phyloP scores from a whole-genome alignment of 208 protist species.

The Balamuthia mandrillaris region DNA sequence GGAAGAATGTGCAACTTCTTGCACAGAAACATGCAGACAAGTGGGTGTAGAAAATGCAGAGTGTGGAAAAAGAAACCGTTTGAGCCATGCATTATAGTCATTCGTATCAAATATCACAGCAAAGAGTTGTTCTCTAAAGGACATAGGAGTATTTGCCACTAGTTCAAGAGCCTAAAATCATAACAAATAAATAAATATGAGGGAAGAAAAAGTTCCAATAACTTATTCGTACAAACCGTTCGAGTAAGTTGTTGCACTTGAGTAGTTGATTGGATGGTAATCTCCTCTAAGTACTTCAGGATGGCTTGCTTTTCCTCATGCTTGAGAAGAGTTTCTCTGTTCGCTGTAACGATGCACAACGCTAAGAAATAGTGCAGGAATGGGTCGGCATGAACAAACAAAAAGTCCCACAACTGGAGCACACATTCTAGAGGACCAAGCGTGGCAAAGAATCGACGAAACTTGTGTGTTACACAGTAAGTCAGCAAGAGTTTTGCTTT shows the following conservation, averaged over 20 bases:
- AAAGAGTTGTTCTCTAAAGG: neutral
- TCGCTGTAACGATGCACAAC: neutral
- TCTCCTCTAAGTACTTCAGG: neutral
- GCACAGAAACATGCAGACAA: neutral
- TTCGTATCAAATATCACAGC: neutral
- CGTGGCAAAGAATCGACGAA: neutral
- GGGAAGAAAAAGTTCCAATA: neutral
- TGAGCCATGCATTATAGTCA: neutral
- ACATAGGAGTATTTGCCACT: neutral
- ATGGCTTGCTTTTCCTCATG: neutral
- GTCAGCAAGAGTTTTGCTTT: too few species aligned
- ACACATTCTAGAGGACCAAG: neutral
- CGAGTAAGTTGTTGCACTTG: neutral
- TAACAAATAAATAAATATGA: neutral
- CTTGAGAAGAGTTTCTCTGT: neutral
- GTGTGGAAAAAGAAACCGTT: neutral
- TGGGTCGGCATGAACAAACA: neutral
- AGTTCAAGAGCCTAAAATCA: neutral
- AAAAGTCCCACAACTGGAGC: neutral
- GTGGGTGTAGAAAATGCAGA: neutral
- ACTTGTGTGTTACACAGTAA: neutral
- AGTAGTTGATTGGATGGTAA: neutral
- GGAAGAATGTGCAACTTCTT: neutral
- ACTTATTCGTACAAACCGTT: neutral
- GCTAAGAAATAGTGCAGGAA: constrained; percentile 5